These are phyloP conservation scores for Leccinum fibrillosum DNA, from an alignment of 768 basidiomycete genomes.

Conservation along the genomic window DNA sequence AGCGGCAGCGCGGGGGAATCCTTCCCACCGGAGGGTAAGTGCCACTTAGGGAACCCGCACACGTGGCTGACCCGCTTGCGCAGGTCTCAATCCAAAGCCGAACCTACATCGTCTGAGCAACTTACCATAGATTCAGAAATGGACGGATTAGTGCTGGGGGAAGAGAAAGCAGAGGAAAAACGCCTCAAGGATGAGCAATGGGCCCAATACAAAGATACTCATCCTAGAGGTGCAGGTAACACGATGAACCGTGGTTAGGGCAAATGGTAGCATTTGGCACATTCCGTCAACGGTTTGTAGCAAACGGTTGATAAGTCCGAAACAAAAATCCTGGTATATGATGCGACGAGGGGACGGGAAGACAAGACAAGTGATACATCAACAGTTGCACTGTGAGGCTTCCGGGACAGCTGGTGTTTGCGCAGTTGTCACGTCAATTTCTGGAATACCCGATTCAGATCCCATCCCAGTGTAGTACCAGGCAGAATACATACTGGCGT, in stretches of 20 bases:
- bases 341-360: conserved; percentile 12
- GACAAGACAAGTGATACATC: conserved; percentile 21
- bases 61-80: conserved; percentile 6
- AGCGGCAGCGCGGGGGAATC: conserved; percentile 80
- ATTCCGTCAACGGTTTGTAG: conserved; percentile 9
- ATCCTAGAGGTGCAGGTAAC: conserved; percentile 92
- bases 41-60: not conserved
- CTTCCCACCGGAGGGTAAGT: conserved; percentile 84
- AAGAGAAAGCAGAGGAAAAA: conserved; percentile 70
- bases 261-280: conserved; percentile 7
- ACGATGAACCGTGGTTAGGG: conserved; percentile 83
- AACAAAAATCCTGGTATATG: conserved; percentile 29
- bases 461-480: not conserved
- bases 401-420: conserved; percentile 70
- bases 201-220: conserved; percentile 82
- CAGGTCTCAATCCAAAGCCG: conserved; percentile 64
- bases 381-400: conserved; percentile 85
- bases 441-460: conserved; percentile 37
- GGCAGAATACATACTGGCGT: conserved; percentile 37
- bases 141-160: conserved; percentile 72
- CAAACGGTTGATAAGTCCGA: conserved; percentile 21
- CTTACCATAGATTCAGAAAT: conserved; percentile 76
- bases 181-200: conserved; percentile 86
- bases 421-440: conserved; percentile 88
- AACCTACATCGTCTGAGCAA: conserved; percentile 74